Evolutionary conservation across 2,329 filamentous ascomycete genomes (phyloP), one percentile per base, ranked within the genome.

Genomic region (Bipolaris victoriae): DNA sequence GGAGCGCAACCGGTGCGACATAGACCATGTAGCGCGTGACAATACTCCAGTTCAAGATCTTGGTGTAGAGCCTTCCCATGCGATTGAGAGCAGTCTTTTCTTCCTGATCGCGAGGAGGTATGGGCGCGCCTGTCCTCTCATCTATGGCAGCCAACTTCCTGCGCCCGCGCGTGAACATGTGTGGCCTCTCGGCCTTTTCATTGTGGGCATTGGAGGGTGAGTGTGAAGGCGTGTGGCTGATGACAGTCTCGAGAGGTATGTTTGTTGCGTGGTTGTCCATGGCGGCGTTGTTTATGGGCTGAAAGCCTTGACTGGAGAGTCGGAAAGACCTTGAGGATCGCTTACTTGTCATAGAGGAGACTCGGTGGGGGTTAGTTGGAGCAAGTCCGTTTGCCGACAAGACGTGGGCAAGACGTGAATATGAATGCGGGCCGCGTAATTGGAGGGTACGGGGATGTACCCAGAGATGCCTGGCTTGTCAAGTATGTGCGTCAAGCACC

Each of bases 1-100:
- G 63, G 5, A 82, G 56, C 3, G 82, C 85, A 40, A 88, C 58
- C 0, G 86, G 86, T 22, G 83, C 71, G 24, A 88, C 83, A 64
- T 88, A 88, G 59, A 88, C 79, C 69, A 88, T 80, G 68, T 89
- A 88, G 45, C 86, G 80, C 46, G 85, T 88, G 65, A 88, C 65
- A 60, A 88, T 82, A 53, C 84, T 87, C 75, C 84, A 88, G 66
- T 87, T 83, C 64, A 86, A 75, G 52, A 89, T 81, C 66, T 83
- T 84, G 67, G 80, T 80, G 76, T 88, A 88, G 53, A 89, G 71
- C 60, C 78, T 80, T 48, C 86, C 86, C 80, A 88, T 84, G 47
- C 78, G 78, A 40, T 82, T 88, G 61, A 88, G 64, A 1, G 71
- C 70, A 16, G 80, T 83, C 55, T 84, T 83, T 63, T 86, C 82